Base-by-base conservation (phyloP, 1,139 yeast species). In the Debaryomyces coudertii region DNA sequence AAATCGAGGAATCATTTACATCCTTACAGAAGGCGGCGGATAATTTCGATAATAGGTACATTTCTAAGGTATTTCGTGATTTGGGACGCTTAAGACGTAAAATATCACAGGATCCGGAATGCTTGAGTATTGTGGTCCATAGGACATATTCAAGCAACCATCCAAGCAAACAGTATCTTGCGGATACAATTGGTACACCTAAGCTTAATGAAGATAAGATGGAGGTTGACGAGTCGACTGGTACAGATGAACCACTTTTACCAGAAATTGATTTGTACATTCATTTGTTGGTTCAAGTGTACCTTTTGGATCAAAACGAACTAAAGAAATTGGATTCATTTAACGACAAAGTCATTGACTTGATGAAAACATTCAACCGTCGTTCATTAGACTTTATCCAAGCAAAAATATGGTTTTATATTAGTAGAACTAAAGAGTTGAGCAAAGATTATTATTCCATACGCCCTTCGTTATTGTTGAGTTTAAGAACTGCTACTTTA, bases 351-450 rank as follows among this genome's bases (percentile, higher is more conserved):
- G 78, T 87, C 14, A 77, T 93, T 41, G 66, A 66, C 11, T 73
- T 84, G 27, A 68, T 90, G 62, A 76, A 79, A 47, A 65, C 76
- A 16, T 86, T 85, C 69, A 90, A 90, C 66, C 82, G 89, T 54
- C 82, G 98, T 55, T 81, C 95, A 2, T 72, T 93, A 54, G 99
- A 95, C 65, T 83, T 87, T 58, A 79, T 95, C 51, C 85, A 85
- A 53, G 95, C 98, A 11, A 93, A 92, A 65, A 77, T 88, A 51
- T 95, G 99, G 98, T 95, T 92, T 64, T 93, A 90, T 69, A 80
- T 90, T 54, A 79, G 86, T 40, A 81, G 96, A 65, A 81, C 92
- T 4, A 82, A 83, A 54, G 99, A 93, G 69, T 69, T 85, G 50
- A 62, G 73, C 36, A 78, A 77, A 41, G 85, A 85, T 55, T 70